A percentile compares a stretch with the other conserved stretches of the same genome.
phyloP scores from a whole-genome alignment of 2,329 filamentous ascomycete genomes.

The Aspergillus viridinutans region DNA sequence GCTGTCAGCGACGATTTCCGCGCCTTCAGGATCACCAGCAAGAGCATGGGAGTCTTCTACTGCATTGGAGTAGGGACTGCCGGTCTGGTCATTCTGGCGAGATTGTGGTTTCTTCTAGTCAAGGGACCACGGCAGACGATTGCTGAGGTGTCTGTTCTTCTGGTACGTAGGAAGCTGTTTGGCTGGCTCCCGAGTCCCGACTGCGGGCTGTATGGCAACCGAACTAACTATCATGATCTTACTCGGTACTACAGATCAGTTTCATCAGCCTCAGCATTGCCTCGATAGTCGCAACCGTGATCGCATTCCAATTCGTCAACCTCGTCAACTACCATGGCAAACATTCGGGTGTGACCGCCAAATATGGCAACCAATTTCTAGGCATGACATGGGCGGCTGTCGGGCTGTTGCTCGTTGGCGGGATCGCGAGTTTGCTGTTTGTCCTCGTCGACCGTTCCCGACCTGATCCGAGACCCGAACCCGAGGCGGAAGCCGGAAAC shows the following conservation, averaged over 20 bases:
- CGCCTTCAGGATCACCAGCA: conserved; percentile 47
- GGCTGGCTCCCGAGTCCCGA: neutral
- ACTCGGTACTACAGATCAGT: conserved; percentile 37
- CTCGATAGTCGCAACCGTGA: conserved; percentile 68
- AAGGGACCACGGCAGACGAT: conserved; percentile 45
- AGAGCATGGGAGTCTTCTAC: conserved; percentile 57
- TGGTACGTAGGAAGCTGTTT: conserved; percentile 28
- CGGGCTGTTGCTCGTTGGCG: conserved; percentile 27
- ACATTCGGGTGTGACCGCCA: conserved; percentile 47
- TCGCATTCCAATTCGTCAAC: conserved; percentile 51
- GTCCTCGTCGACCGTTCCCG: conserved; percentile 18
- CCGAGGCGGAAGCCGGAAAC: conserved; percentile 1
- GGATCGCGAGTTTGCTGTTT: conserved; percentile 26
- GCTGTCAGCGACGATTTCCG: conserved; percentile 53
- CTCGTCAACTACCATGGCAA: conserved; percentile 53
- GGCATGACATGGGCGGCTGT: conserved; percentile 58
- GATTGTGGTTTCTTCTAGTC: conserved; percentile 44
- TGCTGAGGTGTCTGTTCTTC: conserved; percentile 48
- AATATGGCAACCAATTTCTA: conserved; percentile 53
- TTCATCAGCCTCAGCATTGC: conserved; percentile 62
- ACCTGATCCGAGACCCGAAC: conserved; percentile 1
- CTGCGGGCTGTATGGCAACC: neutral
- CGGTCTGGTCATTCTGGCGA: conserved; percentile 47
- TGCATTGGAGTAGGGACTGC: conserved; percentile 53
- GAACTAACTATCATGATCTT: neutral